Base-by-base conservation (phyloP, 345 rosid species). In the Salix exigua region DNA sequence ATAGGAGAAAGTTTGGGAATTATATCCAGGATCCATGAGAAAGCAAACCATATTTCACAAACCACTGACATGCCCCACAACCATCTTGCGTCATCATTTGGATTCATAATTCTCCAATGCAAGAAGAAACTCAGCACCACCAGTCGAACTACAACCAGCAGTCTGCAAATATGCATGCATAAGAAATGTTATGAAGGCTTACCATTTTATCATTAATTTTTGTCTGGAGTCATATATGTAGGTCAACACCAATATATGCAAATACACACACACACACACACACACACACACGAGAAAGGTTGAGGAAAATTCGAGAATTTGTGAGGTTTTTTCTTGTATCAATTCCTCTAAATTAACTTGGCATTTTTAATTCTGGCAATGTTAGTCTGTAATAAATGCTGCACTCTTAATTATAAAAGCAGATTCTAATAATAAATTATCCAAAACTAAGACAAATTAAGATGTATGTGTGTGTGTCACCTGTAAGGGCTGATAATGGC, bases 11-110 rank as follows among this genome's bases (percentile, higher is more conserved):
- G 75, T 86, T 96, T 96, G 0, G 99, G 99, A 55, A 96, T 70
- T 68, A 91, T 94, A 88, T 96, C 98, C 31, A 96, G 88, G 67
- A 96, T 86, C 99, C 98, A 96, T 4, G 99, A 96, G 77, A 96
- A 91, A 6, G 90, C 98, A 75, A 96, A 93, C 98, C 99, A 93
- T 30, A 91, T 37, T 84, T 93, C 98, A 44, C 99, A 96, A 33
- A 87, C 72, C 11, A 96, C 75, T 0, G 99, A 96, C 96, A 96
- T 88, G 0, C 78, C 62, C 99, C 99, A 93, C 78, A 96, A 64
- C 99, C 99, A 96, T 66, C 89, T 40, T 1, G 99, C 99, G 21
- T 93, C 94, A 31, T 81, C 79, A 51, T 96, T 96, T 6, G 98
- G 99, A 83, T 96, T 80, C 30, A 13, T 26, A 9, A 93, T 4